A percentile compares a stretch with the other conserved stretches of the same genome.
Evolutionary conservation across 129 eudicot species (phyloP).

Genomic region (Dittrichia graveolens): DNA sequence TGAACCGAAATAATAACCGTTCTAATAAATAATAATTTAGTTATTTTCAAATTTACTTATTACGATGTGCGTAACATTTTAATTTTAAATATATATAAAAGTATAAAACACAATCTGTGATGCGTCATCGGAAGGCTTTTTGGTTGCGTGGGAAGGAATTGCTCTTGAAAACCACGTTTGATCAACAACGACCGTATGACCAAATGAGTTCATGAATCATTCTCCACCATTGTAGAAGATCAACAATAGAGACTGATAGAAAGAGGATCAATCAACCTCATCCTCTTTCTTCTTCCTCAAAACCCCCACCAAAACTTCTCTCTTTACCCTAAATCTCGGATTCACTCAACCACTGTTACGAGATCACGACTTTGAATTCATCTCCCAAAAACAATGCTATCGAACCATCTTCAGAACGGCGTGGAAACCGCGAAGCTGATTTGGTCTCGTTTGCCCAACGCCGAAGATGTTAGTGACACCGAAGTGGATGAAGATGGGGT

Average conservation of each 20-base stretch:
- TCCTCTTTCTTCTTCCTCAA: conserved; percentile 22
- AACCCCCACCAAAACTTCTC: conserved; percentile 12
- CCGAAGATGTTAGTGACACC: conserved; percentile 52
- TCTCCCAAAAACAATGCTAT: conserved; percentile 46
- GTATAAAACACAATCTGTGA: neutral
- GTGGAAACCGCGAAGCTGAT: conserved; percentile 73
- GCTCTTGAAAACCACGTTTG: conserved; percentile 24
- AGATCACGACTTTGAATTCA: conserved; percentile 11
- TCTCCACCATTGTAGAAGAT: conserved; percentile 18
- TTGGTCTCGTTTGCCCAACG: conserved; percentile 85
- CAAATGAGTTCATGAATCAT: neutral
- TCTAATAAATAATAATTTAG: no score
- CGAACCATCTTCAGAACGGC: conserved; percentile 86
- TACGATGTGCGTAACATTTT: no score
- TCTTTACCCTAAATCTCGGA: conserved; percentile 6
- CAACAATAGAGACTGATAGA: neutral
- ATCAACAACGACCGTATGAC: conserved; percentile 25
- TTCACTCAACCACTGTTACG: neutral
- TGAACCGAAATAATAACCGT: no score
- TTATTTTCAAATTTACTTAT: no score
- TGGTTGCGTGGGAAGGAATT: conserved; percentile 5
- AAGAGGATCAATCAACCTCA: neutral
- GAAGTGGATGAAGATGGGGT: conserved; percentile 40
- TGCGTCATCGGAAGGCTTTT: neutral
- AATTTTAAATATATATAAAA: no score